These are phyloP conservation scores for Trichosanthes cucumerina DNA, from an alignment of 306 rosid species.

Conservation along the genomic window DNA sequence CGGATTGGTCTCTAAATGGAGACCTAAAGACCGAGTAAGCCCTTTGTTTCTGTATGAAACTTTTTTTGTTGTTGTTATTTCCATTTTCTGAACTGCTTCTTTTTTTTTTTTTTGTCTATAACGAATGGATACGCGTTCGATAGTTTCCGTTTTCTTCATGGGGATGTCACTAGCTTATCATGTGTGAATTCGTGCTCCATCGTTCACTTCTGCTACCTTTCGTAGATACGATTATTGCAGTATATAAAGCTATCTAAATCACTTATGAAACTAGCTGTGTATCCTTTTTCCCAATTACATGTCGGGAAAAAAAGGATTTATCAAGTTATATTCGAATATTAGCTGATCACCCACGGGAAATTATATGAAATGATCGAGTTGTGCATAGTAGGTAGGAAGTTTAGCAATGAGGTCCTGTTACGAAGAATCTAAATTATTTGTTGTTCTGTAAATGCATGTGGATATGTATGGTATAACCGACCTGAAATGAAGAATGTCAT, in stretches of 20 bases:
- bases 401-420: not conserved
- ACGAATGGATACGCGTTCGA: not conserved
- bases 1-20: conserved; percentile 90
- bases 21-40: conserved; percentile 85
- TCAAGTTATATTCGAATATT: not conserved
- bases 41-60: not conserved
- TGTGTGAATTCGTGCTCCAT: not conserved
- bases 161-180: not conserved
- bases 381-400: not conserved
- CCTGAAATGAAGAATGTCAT: not conserved
- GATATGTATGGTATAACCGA: not conserved
- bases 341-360: not conserved
- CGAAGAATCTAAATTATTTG: not conserved
- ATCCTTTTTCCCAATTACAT: not conserved
- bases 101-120: not conserved
- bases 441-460: not conserved
- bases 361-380: not conserved
- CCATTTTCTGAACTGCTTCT: not conserved
- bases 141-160: not conserved
- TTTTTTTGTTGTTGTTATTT: not conserved
- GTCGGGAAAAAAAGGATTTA: not conserved
- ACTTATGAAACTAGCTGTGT: not conserved
- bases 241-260: not conserved
- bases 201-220: not conserved
- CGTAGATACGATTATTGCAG: not conserved